Evolutionary conservation across 169 alveolate genomes (phyloP).

Genomic region (Miamiensis avidus): DNA sequence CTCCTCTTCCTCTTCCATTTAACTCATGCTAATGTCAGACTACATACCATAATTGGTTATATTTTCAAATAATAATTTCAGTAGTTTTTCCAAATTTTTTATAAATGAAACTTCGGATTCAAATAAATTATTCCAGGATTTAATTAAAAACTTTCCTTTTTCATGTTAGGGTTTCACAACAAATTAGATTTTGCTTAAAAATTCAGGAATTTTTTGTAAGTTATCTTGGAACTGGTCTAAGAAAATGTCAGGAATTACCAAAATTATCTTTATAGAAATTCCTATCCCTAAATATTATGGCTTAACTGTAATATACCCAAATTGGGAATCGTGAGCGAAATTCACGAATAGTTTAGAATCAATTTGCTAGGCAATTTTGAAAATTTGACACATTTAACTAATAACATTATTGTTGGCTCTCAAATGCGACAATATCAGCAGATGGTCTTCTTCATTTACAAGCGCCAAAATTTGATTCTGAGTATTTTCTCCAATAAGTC

Average conservation of each 20-base stretch:
- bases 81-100: neutral
- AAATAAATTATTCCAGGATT: neutral
- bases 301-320: neutral
- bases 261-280: neutral
- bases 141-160: neutral
- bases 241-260: neutral
- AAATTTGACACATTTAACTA: neutral
- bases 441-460: neutral
- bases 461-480: neutral
- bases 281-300: neutral
- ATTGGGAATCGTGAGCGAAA: neutral
- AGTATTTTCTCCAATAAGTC: neutral
- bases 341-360: neutral
- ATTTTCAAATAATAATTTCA: neutral
- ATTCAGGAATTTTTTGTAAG: neutral
- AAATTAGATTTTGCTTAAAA: neutral
- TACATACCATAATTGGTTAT: too few species aligned
- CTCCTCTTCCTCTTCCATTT: too few species aligned
- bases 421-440: neutral
- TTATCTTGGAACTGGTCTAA: neutral
- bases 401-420: too few species aligned
- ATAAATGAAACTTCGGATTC: neutral
- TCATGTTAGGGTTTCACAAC: neutral
- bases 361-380: neutral
- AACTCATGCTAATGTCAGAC: too few species aligned